Evolutionary conservation across 192 early-diverging fungal genomes (phyloP), one percentile per base, ranked within the genome.

Genomic region (Coemansia sp.): DNA sequence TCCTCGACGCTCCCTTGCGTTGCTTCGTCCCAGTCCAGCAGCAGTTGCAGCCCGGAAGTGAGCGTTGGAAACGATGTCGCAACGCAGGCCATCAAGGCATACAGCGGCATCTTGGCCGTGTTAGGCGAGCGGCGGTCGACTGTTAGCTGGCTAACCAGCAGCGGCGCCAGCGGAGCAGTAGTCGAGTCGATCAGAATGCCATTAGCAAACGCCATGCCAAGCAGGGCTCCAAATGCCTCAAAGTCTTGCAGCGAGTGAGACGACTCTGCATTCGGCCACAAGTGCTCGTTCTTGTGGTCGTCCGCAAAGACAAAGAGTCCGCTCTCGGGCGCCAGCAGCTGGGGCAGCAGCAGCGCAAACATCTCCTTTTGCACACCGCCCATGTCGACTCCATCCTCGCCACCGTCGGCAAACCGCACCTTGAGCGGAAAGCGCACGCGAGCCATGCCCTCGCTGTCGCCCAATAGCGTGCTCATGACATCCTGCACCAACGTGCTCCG

Each of bases 291-390:
- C 6, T 14, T 24, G 60, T 29, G 27, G 25, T 67, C 59, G 25
- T 58, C 64, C 10, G 79, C 27, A 56, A 54, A 68, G 41, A 68
- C 82, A 82, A 96, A 98, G 64, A 95, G 77, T 2, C 94, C 94
- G 67, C 87, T 84, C n/a, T 84, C 73, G 0, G 90, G 87, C 49
- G 90, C 83, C 70, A 98, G 71, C 32, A 97, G 83, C 65, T 87
- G 75, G 20, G 85, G 84, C 35, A 96, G 71, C 41, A 98, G 61
- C 20, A 90, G 85, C 43, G 93, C 90, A 70, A 96, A 95, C 74
- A 94, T 94, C 77, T 98, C 96, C 77, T 98, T 98, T 41, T 96
- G 95, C 17, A 98, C 94, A 31, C 96, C 96, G 61, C 96, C 96
- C 85, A 94, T 92, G 65, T 98, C 96, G 85, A 93, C 89, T 8